Percentiles rank a stretch among this genome's conserved stretches.
Conservation (phyloP, 805 yeast genomes). For the Candida ovalis region DNA sequence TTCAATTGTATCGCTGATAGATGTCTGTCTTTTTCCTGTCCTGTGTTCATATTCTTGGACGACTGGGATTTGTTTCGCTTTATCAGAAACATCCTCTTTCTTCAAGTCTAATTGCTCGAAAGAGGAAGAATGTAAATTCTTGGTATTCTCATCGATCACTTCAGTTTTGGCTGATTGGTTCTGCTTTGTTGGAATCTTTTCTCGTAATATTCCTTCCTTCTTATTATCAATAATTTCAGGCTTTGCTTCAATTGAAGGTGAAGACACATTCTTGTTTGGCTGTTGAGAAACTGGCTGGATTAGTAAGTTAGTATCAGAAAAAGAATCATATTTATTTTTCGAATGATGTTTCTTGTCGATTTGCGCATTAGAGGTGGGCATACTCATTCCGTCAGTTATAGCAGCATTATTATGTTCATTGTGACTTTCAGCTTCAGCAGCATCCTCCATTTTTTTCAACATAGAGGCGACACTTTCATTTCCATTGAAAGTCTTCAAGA, state of each 20-base stretch:
- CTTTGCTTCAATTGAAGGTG: background rate
- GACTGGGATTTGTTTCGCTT: background rate
- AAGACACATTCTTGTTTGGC: background rate
- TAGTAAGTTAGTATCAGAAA: background rate
- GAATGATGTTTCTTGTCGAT: background rate
- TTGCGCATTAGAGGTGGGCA: background rate
- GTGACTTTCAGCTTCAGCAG: background rate
- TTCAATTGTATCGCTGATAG: too few species aligned
- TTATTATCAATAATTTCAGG: background rate
- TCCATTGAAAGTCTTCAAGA: conserved; percentile 33
- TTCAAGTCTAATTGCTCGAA: too few species aligned
- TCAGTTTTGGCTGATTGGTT: background rate
- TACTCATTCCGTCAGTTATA: background rate
- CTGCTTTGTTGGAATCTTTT: background rate
- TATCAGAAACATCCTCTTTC: too few species aligned
- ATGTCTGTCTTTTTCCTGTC: background rate
- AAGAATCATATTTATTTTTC: background rate
- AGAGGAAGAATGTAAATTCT: too few species aligned
- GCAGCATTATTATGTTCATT: conserved; percentile 4
- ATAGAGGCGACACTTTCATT: conserved; percentile 21
- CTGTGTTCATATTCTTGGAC: background rate
- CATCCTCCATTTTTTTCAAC: conserved; percentile 6
- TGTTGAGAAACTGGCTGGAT: background rate
- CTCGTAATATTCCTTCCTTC: background rate
- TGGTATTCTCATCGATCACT: too few species aligned